Evolutionary conservation across 2,329 filamentous ascomycete genomes (phyloP).

Genomic region (Scytalidium lignicola): DNA sequence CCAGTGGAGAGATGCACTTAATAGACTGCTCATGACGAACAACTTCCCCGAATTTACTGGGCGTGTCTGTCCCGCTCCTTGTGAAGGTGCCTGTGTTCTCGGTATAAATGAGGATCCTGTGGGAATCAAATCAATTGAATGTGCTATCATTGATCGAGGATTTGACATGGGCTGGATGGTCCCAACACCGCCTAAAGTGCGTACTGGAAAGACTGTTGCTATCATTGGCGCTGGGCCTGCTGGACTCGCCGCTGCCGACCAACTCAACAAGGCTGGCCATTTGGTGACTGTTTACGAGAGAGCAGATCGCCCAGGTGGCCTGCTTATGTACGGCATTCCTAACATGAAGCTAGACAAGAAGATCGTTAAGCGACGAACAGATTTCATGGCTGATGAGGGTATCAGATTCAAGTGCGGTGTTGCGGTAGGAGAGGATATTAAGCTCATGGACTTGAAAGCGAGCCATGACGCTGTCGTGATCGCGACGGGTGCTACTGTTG

Average conservation of each 20-base stretch:
- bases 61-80: constrained; percentile 93
- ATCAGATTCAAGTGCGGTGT: constrained; percentile 76
- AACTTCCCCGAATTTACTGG: constrained; percentile 98
- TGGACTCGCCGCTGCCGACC: constrained; percentile 84
- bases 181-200: constrained; percentile 68
- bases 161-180: constrained; percentile 99
- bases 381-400: constrained; percentile 90
- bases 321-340: constrained; percentile 97
- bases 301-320: constrained; percentile 80
- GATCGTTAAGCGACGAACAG: constrained; percentile 88
- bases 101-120: constrained; percentile 97
- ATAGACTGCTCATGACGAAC: constrained; percentile 91
- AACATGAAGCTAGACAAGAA: constrained; percentile 99
- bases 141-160: constrained; percentile 93
- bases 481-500: constrained; percentile 88
- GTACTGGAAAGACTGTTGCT: constrained; percentile 83
- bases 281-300: constrained; percentile 88
- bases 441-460: constrained; percentile 66
- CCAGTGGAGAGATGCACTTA: constrained; percentile 88
- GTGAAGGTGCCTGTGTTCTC: constrained; percentile 91
- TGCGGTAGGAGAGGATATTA: constrained; percentile 68
- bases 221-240: constrained; percentile 90
- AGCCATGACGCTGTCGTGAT: constrained; percentile 81
- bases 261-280: constrained; percentile 91
- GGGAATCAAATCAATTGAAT: constrained; percentile 97